phyloP scores from a whole-genome alignment of 495 filamentous ascomycete genomes.

The Talaromyces stipitatus region DNA sequence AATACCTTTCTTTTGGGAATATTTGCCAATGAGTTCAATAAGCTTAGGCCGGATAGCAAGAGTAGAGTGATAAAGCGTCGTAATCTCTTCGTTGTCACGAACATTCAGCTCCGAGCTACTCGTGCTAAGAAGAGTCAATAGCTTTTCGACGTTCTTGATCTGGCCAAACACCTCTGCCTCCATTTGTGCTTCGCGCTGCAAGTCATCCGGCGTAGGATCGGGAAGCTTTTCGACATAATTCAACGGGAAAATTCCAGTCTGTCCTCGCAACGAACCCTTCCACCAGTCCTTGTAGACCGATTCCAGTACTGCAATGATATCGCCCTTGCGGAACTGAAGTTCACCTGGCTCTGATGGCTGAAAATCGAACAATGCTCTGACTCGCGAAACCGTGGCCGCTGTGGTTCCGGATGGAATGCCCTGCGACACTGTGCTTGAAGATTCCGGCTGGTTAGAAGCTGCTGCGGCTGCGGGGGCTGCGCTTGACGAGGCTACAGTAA shows the following conservation, averaged over 20 bases:
- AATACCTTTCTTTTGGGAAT: constrained; percentile 99
- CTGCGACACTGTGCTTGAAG: constrained; percentile 27
- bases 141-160: constrained; percentile 97
- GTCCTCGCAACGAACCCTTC: constrained; percentile 88
- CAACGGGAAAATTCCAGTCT: constrained; percentile 95
- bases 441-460: constrained; percentile 33
- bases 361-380: constrained; percentile 91
- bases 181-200: constrained; percentile 95
- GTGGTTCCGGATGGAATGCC: constrained; percentile 65
- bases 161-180: constrained; percentile 96
- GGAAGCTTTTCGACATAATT: constrained; percentile 98
- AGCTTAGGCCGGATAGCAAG: constrained; percentile 91
- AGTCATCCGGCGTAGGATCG: constrained; percentile 88
- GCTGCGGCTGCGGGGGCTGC: constrained; percentile 28
- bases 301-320: constrained; percentile 94
- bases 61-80: constrained; percentile 86
- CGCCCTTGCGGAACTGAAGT: constrained; percentile 91
- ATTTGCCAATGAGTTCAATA: constrained; percentile 97
- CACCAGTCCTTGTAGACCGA: constrained; percentile 99
- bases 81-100: constrained; percentile 89
- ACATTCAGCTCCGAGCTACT: constrained; percentile 80
- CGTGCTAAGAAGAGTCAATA: constrained; percentile 90
- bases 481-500: constrained; percentile 18
- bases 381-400: constrained; percentile 93
- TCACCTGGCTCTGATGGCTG: constrained; percentile 88